A percentile compares a stretch with the other conserved stretches of the same genome.
These are phyloP conservation scores for Phallus indusiatus DNA, from an alignment of 768 basidiomycete genomes.

Conservation along the genomic window DNA sequence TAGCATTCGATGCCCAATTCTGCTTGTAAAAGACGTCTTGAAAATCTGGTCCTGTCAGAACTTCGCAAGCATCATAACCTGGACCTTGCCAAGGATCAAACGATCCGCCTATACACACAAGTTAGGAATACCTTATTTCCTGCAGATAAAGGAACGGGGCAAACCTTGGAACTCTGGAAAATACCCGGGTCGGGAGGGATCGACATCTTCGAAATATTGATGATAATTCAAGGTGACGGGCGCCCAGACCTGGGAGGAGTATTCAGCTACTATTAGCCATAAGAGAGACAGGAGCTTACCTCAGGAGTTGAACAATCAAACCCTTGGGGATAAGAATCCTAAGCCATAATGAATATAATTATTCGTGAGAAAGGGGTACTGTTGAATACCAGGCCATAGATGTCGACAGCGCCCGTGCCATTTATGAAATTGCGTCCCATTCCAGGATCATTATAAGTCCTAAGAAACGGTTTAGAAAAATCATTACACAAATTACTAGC, in stretches of 20 bases:
- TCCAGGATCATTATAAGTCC: slow-evolving; percentile 63
- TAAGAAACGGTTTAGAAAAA: not conserved
- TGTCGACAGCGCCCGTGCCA: slow-evolving; percentile 68
- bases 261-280: not conserved
- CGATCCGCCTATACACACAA: slow-evolving; percentile 63
- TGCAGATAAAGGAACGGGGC: not conserved
- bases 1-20: slow-evolving; percentile 74
- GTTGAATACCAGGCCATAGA: slow-evolving; percentile 40
- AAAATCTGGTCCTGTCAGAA: slow-evolving; percentile 64
- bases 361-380: not conserved
- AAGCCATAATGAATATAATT: slow-evolving; percentile 23
- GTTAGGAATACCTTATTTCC: not conserved
- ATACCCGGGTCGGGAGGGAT: slow-evolving; percentile 54
- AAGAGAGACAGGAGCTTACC: not conserved
- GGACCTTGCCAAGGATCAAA: slow-evolving; percentile 67
- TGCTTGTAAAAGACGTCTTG: slow-evolving; percentile 71
- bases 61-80: slow-evolving; percentile 48
- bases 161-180: slow-evolving; percentile 41
- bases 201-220: slow-evolving; percentile 43
- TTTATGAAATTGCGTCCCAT: slow-evolving; percentile 53
- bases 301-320: slow-evolving; percentile 75
- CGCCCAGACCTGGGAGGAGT: slow-evolving; percentile 34
- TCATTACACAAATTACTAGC: not conserved
- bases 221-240: slow-evolving; percentile 57
- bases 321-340: slow-evolving; percentile 68